Evolutionary conservation across 306 rosid genomes (phyloP).

Genomic region (Dryas alaskensis): DNA sequence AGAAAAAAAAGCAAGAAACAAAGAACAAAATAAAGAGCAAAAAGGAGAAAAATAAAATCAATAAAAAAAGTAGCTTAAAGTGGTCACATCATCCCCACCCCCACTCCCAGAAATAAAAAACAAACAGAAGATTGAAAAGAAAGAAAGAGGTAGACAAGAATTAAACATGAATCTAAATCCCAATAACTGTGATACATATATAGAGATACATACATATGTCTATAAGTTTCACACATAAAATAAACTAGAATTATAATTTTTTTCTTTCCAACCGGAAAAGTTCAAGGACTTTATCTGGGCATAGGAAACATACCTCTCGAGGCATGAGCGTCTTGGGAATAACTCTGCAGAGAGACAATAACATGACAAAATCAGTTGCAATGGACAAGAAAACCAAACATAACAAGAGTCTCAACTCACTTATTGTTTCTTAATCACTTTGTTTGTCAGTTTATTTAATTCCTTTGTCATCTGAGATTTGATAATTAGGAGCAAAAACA

Average conservation of each 20-base stretch:
- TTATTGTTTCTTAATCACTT: conserved; percentile 31
- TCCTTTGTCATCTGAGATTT: conserved; percentile 11
- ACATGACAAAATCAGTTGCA: conserved; percentile 59
- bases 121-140: conserved; percentile 17
- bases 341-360: conserved; percentile 79
- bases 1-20: conserved; percentile 6
- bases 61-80: conserved; percentile 22
- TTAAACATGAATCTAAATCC: conserved; percentile 21
- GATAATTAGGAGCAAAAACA: conserved; percentile 16
- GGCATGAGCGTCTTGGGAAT: conserved; percentile 99
- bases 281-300: conserved; percentile 43
- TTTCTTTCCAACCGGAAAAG: conserved; percentile 34
- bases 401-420: conserved; percentile 32
- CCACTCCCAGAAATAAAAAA: conserved; percentile 22
- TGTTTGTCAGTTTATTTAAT: conserved; percentile 4
- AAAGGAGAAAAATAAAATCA: background rate
- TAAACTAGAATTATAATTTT: background rate
- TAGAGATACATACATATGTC: too few relatives aligned
- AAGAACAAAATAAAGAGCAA: conserved; percentile 20
- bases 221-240: conserved; percentile 16
- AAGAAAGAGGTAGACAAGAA: conserved; percentile 9
- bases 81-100: conserved; percentile 14
- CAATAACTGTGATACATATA: conserved; percentile 14
- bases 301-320: conserved; percentile 86
- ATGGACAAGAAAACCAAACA: conserved; percentile 35